Evolutionary conservation across 2,329 filamentous ascomycete genomes (phyloP), one percentile per base, ranked within the genome.

Genomic region (Phialocephala subalpina): DNA sequence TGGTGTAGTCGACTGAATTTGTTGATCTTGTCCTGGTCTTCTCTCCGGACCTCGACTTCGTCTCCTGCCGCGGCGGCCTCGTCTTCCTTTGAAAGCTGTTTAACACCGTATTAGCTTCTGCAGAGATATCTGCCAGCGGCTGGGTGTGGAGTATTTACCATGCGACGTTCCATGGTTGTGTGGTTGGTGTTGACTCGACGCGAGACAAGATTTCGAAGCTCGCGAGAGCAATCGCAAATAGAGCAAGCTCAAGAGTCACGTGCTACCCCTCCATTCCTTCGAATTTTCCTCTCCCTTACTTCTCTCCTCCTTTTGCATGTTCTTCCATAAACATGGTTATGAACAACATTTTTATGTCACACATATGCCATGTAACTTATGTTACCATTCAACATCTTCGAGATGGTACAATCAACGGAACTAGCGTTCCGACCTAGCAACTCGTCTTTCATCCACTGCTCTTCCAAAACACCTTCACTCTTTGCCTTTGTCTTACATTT

Each of bases 21-120:
- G 82, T 99, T 99, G 87, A 99, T 99, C 82, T 96, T 97, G 82
- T 98, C 94, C 80, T 99, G 96, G 78, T 99, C 96, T 79, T 98
- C 94, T 76, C 94, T 92, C 67, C 96, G 92, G 66, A 99, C 96
- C 80, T 97, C 92, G 74, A 94, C 91, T 77, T 99, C 96, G 72
- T 96, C 92, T 68, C 88, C 86, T 60, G 85, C 85, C 22, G 89
- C 84, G 66, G 89, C 78, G 65, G 83, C 90, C 80, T 99, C 96
- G 75, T 98, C 95, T 78, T 97, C 95, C 77, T 93, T 97, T 55
- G 93, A 93, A 72, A 99, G 91, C 96, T 76, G 45, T n/a, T 29
- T 25, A 8, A 25, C 1, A 58, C 14, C 11, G 29, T 18, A 52
- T 63, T 45, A 65, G 49, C 27, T 47, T 36, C 40, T 40, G 47